Evolutionary conservation across 129 eudicot species (phyloP), one percentile per base, ranked within the genome.

Genomic region (Gnaphalium uliginosum): DNA sequence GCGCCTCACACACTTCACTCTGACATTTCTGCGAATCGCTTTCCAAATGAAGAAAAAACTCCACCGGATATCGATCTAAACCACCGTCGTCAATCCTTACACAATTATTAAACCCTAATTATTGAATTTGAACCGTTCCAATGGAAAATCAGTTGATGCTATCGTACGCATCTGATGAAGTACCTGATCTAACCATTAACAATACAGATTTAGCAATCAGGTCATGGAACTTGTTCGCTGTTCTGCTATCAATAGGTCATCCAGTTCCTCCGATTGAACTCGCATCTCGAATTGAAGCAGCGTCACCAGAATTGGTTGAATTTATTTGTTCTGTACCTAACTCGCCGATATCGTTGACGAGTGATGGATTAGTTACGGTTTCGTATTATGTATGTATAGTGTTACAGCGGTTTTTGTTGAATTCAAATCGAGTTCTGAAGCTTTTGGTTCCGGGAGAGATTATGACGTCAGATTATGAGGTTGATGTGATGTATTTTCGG

Each of bases 161-260:
- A 69, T 48, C 82, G 27, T 53, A 79, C 54, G 81, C 82, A 48
- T 39, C 78, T 43, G 77, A 79, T 9, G 72, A 57, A 70, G 35
- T 59, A 24, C 26, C 65, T 4, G 65, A 72, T 74, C 72, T 80
- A 53, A 79, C 56, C 21, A 39, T 24, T 51, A 54, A 72, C 69
- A 56, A 32, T 77, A 24, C 86, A 15, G 81, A 83, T 22, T 8
- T 75, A 18, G 56, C 72, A 51, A 75, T 82, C 76, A 81, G 86
- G 66, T 91, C 97, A 1, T 94, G 97, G 96, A 79, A 83, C 66
- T 61, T 90, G 5, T 73, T 83, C 9, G 81, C 85, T 15, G 70
- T 87, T 25, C 74, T 94, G n/a, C 76, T 90, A 53, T 59, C 82
- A 19, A 72, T 76, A 13, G 83, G 97, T 23, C 86, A 71, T 41